Base-by-base conservation (phyloP, 805 yeast species). In the Candida ficus region DNA sequence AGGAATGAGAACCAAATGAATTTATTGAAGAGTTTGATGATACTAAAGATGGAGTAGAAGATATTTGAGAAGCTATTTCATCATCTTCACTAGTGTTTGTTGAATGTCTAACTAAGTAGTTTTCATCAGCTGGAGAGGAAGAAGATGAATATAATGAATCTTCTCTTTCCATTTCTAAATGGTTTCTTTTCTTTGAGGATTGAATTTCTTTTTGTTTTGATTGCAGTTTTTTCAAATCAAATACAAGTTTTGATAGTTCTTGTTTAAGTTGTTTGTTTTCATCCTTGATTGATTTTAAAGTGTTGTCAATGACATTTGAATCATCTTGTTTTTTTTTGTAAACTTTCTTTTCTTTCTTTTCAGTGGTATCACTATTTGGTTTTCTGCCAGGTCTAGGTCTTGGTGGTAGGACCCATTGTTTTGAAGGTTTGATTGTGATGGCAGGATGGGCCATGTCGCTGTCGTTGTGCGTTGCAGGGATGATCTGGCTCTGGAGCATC, bases 401-500 rank as follows among this genome's bases (percentile, higher is more conserved):
- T 10, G 95, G 95, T 3, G 95, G 95, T 23, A 84, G 64, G 7
- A 83, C 89, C 90, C 93, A 87, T 54, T 78, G 80, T 54, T 82
- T 82, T 38, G 89, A 81, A 1, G 91, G 38, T 32, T 35, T 37
- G 30, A 21, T 19, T 7, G 26, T 16, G 7, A 22, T n/a, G 4
- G 26, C 30, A 16, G 30, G 28, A 17, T 22, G 20, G 7, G 31
- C 4, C 18, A 16, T 29, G n/a, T n/a, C n/a, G n/a, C n/a, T n/a
- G n/a, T n/a, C n/a, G n/a, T n/a, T n/a, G n/a, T n/a, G n/a, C n/a
- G n/a, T n/a, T n/a, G n/a, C n/a, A n/a, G n/a, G n/a, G n/a, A n/a
- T n/a, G n/a, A n/a, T n/a, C n/a, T n/a, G n/a, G n/a, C n/a, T n/a
- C n/a, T n/a, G n/a, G n/a, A n/a, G n/a, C n/a, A n/a, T n/a, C n/a